Conservation (phyloP, 2,329 filamentous ascomycete genomes). For the Ophiostoma sp. region DNA sequence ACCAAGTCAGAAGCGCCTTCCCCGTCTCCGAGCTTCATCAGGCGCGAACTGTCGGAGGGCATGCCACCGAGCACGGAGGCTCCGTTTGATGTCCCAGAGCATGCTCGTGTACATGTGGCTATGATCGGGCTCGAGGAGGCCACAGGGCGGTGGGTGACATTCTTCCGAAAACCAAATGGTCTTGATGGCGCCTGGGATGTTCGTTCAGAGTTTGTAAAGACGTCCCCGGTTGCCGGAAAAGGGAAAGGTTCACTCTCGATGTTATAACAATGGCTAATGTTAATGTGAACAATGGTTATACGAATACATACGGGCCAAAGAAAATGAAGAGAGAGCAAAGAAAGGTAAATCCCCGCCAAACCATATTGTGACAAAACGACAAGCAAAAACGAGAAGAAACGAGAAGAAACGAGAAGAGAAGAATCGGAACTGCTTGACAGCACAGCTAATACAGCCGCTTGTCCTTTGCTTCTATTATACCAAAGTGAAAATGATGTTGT, state of each 20-base stretch:
- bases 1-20: background rate
- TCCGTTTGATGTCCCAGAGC: background rate
- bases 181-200: background rate
- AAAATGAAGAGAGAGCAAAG: background rate
- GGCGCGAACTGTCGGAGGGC: background rate
- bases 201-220: background rate
- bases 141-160: background rate
- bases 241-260: background rate
- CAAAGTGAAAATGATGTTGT: conserved; percentile 31
- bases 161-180: background rate
- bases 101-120: background rate
- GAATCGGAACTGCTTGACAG: background rate
- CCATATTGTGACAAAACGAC: background rate
- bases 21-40: background rate
- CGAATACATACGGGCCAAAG: background rate
- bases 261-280: no score
- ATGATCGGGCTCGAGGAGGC: background rate
- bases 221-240: background rate
- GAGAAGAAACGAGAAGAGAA: background rate
- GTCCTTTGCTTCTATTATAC: conserved; percentile 25
- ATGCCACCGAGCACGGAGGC: background rate
- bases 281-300: no score
- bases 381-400: background rate
- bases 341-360: background rate
- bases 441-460: background rate